phyloP scores from a whole-genome alignment of 192 early-diverging fungal species.

The Piromyces sp. region DNA sequence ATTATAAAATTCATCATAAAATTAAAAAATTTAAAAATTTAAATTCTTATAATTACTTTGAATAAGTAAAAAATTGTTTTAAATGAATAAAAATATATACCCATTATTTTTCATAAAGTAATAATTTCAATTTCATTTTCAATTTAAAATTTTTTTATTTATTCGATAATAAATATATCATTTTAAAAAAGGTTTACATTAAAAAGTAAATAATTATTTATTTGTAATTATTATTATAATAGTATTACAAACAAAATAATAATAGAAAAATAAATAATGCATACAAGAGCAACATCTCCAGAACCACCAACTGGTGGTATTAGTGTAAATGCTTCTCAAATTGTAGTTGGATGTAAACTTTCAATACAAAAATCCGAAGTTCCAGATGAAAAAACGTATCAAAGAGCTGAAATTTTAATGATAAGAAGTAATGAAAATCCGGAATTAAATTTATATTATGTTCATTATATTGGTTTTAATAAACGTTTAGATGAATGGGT shows the following conservation, averaged over 20 bases:
- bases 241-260: no score
- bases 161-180: no score
- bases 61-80: no score
- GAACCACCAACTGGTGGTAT: not conserved
- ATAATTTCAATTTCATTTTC: no score
- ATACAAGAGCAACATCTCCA: not conserved
- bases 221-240: no score
- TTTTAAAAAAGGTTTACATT: no score
- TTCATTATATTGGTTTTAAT: constrained; percentile 93
- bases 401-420: not conserved
- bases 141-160: no score
- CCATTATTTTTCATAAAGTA: no score
- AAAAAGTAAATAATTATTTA: no score
- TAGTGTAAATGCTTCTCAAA: not conserved
- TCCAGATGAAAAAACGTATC: not conserved
- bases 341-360: not conserved
- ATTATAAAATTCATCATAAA: no score
- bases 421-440: not conserved
- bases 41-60: not conserved
- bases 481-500: constrained; percentile 99
- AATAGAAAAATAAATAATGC: not conserved
- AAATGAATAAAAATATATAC: no score
- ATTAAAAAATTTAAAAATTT: no score
- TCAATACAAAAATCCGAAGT: not conserved
- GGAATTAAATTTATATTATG: constrained; percentile 48